Conservation (phyloP, 768 basidiomycete species). For the Rhodotorula babjevae region DNA sequence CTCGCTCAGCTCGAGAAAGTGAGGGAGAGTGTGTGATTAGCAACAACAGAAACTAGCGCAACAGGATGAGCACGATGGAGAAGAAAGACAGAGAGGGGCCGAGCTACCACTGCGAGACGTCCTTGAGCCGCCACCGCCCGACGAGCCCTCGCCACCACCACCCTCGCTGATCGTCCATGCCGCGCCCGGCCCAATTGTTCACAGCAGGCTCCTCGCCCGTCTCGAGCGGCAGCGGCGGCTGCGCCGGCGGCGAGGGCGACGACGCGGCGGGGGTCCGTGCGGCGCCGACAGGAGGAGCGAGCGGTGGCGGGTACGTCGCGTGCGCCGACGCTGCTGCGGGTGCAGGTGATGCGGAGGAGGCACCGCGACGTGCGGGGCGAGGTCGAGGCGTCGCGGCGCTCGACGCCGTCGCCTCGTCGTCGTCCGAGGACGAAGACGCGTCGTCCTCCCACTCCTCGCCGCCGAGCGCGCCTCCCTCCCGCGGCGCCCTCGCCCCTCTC, state of each 20-base stretch:
- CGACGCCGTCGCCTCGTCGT: not conserved
- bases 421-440: not conserved
- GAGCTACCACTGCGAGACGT: constrained; percentile 10
- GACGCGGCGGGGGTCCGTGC: not conserved
- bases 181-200: not conserved
- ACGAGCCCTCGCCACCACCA: constrained; percentile 20
- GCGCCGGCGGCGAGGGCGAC: not conserved
- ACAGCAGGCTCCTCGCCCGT: not conserved
- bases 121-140: constrained; percentile 7
- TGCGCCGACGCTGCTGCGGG: not conserved
- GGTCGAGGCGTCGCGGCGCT: not conserved
- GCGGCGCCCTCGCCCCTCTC: constrained; percentile 4
- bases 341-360: no score
- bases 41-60: not conserved
- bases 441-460: not conserved
- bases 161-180: not conserved
- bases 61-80: not conserved
- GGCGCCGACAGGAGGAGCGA: not conserved
- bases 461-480: not conserved
- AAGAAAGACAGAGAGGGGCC: no score
- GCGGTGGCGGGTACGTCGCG: no score
- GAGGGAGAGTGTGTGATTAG: not conserved
- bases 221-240: not conserved
- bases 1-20: not conserved
- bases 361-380: no score